Conservation (phyloP, 2,329 filamentous ascomycete genomes). For the Fusarium buxicola region DNA sequence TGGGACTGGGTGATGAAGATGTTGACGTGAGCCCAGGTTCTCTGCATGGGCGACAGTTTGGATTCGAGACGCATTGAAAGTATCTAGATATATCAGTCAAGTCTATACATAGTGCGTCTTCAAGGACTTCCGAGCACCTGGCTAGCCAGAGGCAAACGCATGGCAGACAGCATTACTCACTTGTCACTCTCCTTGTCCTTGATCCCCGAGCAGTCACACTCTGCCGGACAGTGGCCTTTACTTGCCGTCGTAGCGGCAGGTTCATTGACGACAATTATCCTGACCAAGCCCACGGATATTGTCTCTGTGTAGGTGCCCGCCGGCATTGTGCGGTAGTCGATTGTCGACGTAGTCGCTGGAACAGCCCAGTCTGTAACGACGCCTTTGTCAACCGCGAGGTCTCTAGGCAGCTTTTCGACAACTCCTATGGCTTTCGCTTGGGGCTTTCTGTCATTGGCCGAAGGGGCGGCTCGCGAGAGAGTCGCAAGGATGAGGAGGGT, state of each 20-base stretch:
- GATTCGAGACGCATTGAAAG: slow-evolving; percentile 47
- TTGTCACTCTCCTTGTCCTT: slow-evolving; percentile 42
- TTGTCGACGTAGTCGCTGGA: slow-evolving; percentile 7
- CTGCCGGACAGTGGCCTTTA: slow-evolving; percentile 20
- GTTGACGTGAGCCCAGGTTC: slow-evolving; percentile 23
- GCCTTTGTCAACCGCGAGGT: background rate
- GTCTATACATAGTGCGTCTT: too few relatives aligned
- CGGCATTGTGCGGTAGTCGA: slow-evolving; percentile 43
- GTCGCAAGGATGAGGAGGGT: slow-evolving; percentile 4
- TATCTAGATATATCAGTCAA: slow-evolving; percentile 34
- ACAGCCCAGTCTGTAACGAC: background rate
- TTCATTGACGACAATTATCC: slow-evolving; percentile 36
- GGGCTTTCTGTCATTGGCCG: background rate
- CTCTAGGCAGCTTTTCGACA: background rate
- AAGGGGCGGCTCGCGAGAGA: slow-evolving; percentile 4
- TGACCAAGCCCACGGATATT: slow-evolving; percentile 20
- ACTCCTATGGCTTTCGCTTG: background rate
- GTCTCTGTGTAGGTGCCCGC: slow-evolving; percentile 43
- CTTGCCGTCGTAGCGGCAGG: slow-evolving; percentile 21
- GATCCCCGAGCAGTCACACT: slow-evolving; percentile 46
- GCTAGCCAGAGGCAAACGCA: background rate
- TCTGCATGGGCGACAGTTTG: slow-evolving; percentile 44
- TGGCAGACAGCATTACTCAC: slow-evolving; percentile 22
- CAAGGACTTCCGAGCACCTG: too few relatives aligned
- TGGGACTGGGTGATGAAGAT: slow-evolving; percentile 7